Evolutionary conservation across 163 green algal genomes (phyloP).

Genomic region (Chlorella variabilis): DNA sequence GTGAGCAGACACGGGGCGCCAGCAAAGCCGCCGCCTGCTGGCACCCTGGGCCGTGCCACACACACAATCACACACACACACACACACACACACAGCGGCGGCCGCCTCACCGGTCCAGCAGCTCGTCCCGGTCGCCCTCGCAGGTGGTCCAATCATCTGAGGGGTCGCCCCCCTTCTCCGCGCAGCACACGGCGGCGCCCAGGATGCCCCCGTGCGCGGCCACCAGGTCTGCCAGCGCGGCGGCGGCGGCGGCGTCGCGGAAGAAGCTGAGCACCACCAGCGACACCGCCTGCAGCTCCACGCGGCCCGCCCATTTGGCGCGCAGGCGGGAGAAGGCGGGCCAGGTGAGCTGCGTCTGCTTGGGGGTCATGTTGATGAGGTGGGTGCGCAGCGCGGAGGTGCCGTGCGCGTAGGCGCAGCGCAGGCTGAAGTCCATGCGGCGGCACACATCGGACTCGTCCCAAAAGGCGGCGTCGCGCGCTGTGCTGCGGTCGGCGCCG

Average conservation of each 20-base stretch:
- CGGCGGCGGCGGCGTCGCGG: conserved; percentile 57
- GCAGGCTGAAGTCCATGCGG: conserved; percentile 79
- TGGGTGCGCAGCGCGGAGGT: conserved; percentile 79
- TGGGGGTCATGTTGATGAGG: conserved; percentile 78
- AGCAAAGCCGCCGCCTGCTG: too few species aligned
- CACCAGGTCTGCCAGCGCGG: conserved; percentile 65
- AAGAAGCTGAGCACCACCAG: conserved; percentile 77
- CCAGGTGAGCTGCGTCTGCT: conserved; percentile 78
- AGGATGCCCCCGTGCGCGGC: conserved; percentile 63
- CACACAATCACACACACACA: too few species aligned
- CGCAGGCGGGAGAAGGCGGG: conserved; percentile 61
- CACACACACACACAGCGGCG: too few species aligned
- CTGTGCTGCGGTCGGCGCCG: conserved; percentile 73
- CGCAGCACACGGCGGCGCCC: conserved; percentile 77
- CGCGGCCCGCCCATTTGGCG: conserved; percentile 67
- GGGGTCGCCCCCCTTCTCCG: conserved; percentile 64
- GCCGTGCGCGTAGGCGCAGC: conserved; percentile 76
- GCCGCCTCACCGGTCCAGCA: conserved; percentile 75
- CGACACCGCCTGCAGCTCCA: conserved; percentile 78
- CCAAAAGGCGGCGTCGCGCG: conserved; percentile 72
- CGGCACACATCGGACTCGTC: conserved; percentile 66
- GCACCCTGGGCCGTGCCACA: too few species aligned
- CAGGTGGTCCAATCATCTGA: conserved; percentile 82
- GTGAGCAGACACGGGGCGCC: too few species aligned
- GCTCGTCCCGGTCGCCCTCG: conserved; percentile 59